Evolutionary conservation across 2,329 filamentous ascomycete genomes (phyloP).

Genomic region (Paecilomyces dactylethromorphus): DNA sequence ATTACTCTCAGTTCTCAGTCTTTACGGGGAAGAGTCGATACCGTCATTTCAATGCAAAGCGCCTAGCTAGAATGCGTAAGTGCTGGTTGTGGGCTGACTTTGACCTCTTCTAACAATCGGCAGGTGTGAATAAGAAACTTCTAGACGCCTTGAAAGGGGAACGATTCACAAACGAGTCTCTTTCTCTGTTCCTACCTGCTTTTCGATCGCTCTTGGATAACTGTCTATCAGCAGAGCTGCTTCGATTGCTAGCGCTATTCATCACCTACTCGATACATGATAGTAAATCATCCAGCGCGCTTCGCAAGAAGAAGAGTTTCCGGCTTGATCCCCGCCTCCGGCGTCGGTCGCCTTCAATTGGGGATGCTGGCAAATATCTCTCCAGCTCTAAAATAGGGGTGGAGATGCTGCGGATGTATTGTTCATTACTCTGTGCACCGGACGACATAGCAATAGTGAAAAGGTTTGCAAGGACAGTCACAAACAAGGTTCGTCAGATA

Average conservation of each 20-base stretch:
- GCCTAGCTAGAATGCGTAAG: slow-evolving; percentile 85
- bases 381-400: slow-evolving; percentile 66
- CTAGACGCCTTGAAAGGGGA: slow-evolving; percentile 88
- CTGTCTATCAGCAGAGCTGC: slow-evolving; percentile 75
- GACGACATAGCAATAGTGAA: slow-evolving; percentile 63
- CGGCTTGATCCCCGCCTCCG: slow-evolving; percentile 25
- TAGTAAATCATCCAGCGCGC: slow-evolving; percentile 35
- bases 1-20: slow-evolving; percentile 84
- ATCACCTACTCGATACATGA: slow-evolving; percentile 87
- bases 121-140: slow-evolving; percentile 82
- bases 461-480: slow-evolving; percentile 90
- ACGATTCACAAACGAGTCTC: slow-evolving; percentile 62
- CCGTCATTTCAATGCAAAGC: slow-evolving; percentile 82
- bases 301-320: slow-evolving; percentile 42
- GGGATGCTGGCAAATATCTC: slow-evolving; percentile 25
- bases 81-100: slow-evolving; percentile 5
- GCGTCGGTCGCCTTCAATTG: slow-evolving; percentile 26
- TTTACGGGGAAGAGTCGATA: slow-evolving; percentile 89
- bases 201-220: slow-evolving; percentile 74
- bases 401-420: slow-evolving; percentile 70
- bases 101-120: slow-evolving; percentile 9
- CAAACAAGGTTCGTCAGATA: slow-evolving; percentile 66
- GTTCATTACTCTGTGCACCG: slow-evolving; percentile 68
- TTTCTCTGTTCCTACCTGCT: slow-evolving; percentile 70
- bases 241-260: slow-evolving; percentile 81